phyloP scores from a whole-genome alignment of 1,284 basidiomycete species.

The Acaromyces ingoldii region DNA sequence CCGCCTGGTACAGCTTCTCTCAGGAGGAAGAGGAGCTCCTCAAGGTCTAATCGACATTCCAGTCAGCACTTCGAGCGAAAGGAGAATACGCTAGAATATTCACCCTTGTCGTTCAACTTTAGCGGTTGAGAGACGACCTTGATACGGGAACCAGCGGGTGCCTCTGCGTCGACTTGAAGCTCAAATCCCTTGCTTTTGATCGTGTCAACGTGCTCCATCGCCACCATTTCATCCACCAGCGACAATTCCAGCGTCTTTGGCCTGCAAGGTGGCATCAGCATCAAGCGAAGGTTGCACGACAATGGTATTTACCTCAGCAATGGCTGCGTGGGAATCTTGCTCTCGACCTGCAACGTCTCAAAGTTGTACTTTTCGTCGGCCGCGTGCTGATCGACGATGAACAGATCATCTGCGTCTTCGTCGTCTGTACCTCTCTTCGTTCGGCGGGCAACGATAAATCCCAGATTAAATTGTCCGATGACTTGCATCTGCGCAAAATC shows the following conservation, averaged over 20 bases:
- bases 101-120: too few species aligned
- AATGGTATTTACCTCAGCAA: conserved; percentile 69
- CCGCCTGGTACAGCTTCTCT: conserved; percentile 66
- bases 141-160: conserved; percentile 59
- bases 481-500: conserved; percentile 83
- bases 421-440: conserved; percentile 6
- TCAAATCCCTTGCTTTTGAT: conserved; percentile 86
- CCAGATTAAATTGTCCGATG: conserved; percentile 91
- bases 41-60: conserved; percentile 66
- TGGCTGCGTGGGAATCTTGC: conserved; percentile 77
- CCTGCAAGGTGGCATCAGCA: conserved; percentile 54
- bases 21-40: conserved; percentile 82
- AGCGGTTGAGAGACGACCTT: conserved; percentile 77
- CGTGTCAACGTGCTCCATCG: conserved; percentile 76
- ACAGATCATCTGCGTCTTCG: conserved; percentile 56
- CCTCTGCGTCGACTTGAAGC: conserved; percentile 57
- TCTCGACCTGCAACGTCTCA: conserved; percentile 82
- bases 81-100: too few species aligned
- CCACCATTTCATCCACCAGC: conserved; percentile 82
- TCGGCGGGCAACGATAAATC: conserved; percentile 83
- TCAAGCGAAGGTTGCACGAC: neutral
- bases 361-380: conserved; percentile 97
- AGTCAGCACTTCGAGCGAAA: neutral
- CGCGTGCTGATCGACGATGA: conserved; percentile 76
- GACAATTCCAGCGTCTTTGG: conserved; percentile 75